Evolutionary conservation across 164 flowering plant genomes (phyloP).

Genomic region (Akebia trifoliata): DNA sequence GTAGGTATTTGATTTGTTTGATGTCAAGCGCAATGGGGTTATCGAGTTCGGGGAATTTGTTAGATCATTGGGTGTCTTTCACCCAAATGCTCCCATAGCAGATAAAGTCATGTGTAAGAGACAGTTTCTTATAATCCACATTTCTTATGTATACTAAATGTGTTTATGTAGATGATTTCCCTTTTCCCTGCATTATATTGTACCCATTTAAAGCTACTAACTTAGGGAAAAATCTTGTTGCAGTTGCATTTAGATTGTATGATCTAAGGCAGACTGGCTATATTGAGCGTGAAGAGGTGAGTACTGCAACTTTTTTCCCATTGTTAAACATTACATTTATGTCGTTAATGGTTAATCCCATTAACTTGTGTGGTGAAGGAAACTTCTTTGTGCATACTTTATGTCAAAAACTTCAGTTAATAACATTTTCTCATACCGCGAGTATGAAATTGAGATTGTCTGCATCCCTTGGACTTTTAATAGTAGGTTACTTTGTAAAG

Average conservation of each 20-base stretch:
- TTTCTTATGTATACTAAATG: not conserved
- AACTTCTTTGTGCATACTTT: not conserved
- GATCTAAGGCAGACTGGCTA: constrained; percentile 71
- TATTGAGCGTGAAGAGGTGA: constrained; percentile 82
- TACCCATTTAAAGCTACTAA: constrained; percentile 9
- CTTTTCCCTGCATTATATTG: not conserved
- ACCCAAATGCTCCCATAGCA: constrained; percentile 55
- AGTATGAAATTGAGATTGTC: not conserved
- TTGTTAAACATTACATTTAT: not conserved
- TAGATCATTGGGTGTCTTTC: constrained; percentile 59
- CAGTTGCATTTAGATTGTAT: constrained; percentile 76
- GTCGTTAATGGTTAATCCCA: not conserved
- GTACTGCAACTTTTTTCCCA: not conserved
- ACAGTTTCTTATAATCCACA: not conserved
- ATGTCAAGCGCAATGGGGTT: constrained; percentile 58
- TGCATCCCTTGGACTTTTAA: too few species aligned
- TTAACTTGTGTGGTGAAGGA: not conserved
- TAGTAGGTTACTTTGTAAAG: too few species aligned
- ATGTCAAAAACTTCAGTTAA: not conserved
- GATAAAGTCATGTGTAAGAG: constrained; percentile 64
- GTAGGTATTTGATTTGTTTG: constrained; percentile 79
- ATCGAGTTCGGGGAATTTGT: constrained; percentile 86
- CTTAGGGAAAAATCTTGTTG: constrained; percentile 14
- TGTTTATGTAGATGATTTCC: not conserved
- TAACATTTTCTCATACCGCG: not conserved